Conservation (phyloP, 768 basidiomycete genomes). For the Lepiota venenata region DNA sequence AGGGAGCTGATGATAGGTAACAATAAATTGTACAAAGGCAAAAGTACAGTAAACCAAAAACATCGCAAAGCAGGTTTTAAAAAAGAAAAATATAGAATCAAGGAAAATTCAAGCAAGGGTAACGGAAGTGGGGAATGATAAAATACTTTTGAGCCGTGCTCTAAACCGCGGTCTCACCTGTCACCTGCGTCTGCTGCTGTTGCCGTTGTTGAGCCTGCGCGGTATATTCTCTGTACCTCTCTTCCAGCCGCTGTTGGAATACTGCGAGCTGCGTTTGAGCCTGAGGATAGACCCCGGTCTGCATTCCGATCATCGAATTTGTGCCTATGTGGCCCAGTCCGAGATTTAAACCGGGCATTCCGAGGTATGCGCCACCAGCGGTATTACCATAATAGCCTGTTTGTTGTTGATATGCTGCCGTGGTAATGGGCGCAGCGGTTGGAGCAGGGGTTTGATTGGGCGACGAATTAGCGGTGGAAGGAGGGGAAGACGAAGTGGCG, state of each 20-base stretch:
- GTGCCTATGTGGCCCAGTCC: background rate
- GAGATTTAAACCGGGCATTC: background rate
- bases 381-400: background rate
- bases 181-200: conserved; percentile 13
- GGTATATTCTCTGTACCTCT: conserved; percentile 4
- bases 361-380: conserved; percentile 4
- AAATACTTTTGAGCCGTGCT: conserved; percentile 10
- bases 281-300: background rate
- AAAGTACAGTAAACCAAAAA: conserved; percentile 1
- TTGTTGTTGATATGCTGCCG: conserved; percentile 4
- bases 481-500: background rate
- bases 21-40: conserved; percentile 5
- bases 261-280: conserved; percentile 1
- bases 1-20: background rate
- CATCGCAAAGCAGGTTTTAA: background rate
- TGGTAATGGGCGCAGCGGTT: background rate
- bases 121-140: conserved; percentile 4
- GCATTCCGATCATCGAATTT: conserved; percentile 7
- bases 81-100: background rate
- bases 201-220: conserved; percentile 9
- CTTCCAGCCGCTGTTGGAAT: conserved; percentile 8
- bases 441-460: background rate
- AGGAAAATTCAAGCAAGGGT: background rate
- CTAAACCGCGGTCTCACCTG: conserved; percentile 7
- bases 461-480: background rate